phyloP scores from a whole-genome alignment of 306 rosid species.

The Sechiopsis laciniata region DNA sequence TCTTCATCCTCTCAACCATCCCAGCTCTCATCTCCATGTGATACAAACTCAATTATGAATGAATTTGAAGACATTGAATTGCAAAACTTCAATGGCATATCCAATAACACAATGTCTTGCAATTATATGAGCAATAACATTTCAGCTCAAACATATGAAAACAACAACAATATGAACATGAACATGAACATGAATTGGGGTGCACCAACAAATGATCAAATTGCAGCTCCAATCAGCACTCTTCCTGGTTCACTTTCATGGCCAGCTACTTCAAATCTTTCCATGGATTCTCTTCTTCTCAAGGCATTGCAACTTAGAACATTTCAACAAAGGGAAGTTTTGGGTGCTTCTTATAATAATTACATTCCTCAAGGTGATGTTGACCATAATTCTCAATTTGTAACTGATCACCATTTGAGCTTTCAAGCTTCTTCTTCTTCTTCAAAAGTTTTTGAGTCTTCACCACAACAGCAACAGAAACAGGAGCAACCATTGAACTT shows the following conservation, averaged over 20 bases:
- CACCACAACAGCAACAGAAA: slow-evolving; percentile 35
- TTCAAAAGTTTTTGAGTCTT: slow-evolving; percentile 35
- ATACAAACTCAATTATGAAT: slow-evolving; percentile 51
- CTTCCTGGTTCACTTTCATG: slow-evolving; percentile 32
- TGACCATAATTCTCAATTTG: slow-evolving; percentile 37
- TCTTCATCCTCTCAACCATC: slow-evolving; percentile 48
- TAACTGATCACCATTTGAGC: slow-evolving; percentile 28
- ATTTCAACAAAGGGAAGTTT: slow-evolving; percentile 2
- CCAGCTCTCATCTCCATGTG: slow-evolving; percentile 55
- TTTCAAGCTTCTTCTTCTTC: slow-evolving; percentile 48
- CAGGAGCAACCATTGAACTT: slow-evolving; percentile 78
- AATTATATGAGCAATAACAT: slow-evolving; percentile 21
- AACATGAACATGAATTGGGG: slow-evolving; percentile 51
- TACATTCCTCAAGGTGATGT: too few species aligned
- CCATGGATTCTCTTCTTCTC: slow-evolving; percentile 60
- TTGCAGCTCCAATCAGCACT: slow-evolving; percentile 2
- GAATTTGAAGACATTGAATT: slow-evolving; percentile 68
- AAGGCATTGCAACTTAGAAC: slow-evolving; percentile 79
- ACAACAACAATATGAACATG: slow-evolving; percentile 34
- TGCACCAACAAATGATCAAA: slow-evolving; percentile 1
- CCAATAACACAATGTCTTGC: slow-evolving; percentile 29
- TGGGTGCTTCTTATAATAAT: too few species aligned
- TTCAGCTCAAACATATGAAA: slow-evolving; percentile 31
- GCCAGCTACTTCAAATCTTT: too few species aligned
- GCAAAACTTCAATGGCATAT: slow-evolving; percentile 35